These are phyloP conservation scores for Epichloe gansuensis DNA, from an alignment of 2,329 filamentous ascomycete genomes.

Conservation along the genomic window DNA sequence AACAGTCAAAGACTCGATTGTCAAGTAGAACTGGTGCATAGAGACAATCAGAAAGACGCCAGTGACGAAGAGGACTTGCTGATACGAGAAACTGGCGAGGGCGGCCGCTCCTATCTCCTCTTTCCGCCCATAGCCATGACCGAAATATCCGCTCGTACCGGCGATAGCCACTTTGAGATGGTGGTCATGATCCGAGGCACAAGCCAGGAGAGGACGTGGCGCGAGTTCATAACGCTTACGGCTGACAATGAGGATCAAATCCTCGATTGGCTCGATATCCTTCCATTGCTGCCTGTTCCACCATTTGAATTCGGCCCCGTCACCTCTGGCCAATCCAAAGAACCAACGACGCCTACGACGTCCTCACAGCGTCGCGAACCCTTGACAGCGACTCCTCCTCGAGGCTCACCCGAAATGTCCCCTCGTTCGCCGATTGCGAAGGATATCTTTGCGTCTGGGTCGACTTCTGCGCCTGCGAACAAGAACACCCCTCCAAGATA, in stretches of 20 bases:
- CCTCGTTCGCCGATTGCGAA: constrained; percentile 11
- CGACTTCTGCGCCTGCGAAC: constrained; percentile 12
- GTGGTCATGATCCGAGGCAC: constrained; percentile 76
- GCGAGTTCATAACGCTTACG: constrained; percentile 66
- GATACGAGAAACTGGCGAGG: constrained; percentile 74
- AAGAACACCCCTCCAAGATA: constrained; percentile 14
- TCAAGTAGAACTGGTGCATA: constrained; percentile 72
- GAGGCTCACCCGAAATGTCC: constrained; percentile 14
- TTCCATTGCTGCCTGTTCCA: constrained; percentile 42
- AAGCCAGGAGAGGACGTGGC: constrained; percentile 57
- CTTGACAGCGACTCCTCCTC: not conserved
- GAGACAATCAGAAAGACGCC: constrained; percentile 61
- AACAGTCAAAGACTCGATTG: constrained; percentile 84
- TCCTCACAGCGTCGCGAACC: constrained; percentile 21
- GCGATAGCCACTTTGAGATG: constrained; percentile 57
- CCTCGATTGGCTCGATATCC: constrained; percentile 75
- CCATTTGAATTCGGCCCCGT: constrained; percentile 20
- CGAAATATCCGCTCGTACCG: constrained; percentile 66
- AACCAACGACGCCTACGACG: constrained; percentile 9
- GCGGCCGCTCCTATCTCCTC: constrained; percentile 63
- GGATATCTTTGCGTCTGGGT: constrained; percentile 5
- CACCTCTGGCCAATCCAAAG: constrained; percentile 19
- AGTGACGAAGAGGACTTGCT: constrained; percentile 71
- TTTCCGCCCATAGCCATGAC: constrained; percentile 74
- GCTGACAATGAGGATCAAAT: constrained; percentile 66